Conservation (phyloP, 2,329 filamentous ascomycete species). For the Colletotrichum camelliae region DNA sequence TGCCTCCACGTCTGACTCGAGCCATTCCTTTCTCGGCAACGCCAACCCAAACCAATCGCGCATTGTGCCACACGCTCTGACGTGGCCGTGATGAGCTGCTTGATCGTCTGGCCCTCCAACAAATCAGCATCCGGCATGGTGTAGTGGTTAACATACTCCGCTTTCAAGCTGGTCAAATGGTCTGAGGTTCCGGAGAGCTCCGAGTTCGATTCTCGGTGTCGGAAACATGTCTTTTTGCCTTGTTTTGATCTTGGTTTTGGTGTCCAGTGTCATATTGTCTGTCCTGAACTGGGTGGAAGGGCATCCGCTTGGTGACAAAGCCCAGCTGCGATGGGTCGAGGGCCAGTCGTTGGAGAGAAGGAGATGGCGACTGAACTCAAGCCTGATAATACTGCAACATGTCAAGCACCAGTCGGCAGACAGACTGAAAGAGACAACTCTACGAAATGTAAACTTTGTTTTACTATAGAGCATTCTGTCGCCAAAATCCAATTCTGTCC, state of each 20-base stretch:
- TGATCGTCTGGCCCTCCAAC: background rate
- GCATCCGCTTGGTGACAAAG: background rate
- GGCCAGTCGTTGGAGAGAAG: background rate
- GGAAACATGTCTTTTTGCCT: background rate
- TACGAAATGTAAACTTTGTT: background rate
- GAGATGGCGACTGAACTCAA: background rate
- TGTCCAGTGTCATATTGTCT: background rate
- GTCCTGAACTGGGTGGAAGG: background rate
- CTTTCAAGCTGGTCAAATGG: background rate
- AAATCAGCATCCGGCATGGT: constrained; percentile 1
- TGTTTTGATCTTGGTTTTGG: background rate
- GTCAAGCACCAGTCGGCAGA: background rate
- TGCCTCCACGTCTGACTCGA: background rate
- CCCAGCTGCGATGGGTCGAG: background rate
- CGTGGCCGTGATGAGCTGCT: background rate
- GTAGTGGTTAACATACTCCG: constrained; percentile 17
- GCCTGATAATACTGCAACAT: background rate
- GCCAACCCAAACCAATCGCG: background rate
- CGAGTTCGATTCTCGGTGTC: constrained; percentile 9
- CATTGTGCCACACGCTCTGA: background rate
- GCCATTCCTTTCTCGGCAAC: background rate
- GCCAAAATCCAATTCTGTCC: background rate
- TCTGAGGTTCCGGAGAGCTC: constrained; percentile 1
- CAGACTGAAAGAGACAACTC: background rate
- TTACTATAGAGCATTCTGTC: background rate